Conservation (phyloP, 2,329 filamentous ascomycete species). For the Arthroderma sp. region DNA sequence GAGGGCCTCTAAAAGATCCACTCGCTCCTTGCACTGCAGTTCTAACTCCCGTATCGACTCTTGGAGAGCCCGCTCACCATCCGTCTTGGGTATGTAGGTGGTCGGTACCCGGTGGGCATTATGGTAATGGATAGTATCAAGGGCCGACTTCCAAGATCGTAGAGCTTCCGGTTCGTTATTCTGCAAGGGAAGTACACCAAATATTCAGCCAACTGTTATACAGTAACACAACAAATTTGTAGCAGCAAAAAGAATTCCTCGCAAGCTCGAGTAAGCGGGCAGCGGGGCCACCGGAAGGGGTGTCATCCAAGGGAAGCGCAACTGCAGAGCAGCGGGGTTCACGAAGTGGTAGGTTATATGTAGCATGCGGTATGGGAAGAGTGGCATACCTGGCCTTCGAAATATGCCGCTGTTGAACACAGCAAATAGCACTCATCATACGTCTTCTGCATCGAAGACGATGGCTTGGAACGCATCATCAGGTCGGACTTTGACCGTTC, state of each 20-base stretch:
- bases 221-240: too few relatives aligned
- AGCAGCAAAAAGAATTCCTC: too few relatives aligned
- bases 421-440: conserved; percentile 94
- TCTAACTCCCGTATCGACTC: conserved; percentile 75
- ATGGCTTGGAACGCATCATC: conserved; percentile 45
- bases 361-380: too few relatives aligned
- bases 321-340: too few relatives aligned
- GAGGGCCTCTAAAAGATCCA: conserved; percentile 74
- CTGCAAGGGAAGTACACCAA: conserved; percentile 32
- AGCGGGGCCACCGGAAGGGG: too few relatives aligned
- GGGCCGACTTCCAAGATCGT: conserved; percentile 75
- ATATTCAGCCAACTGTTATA: not conserved
- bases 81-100: conserved; percentile 56
- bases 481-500: not conserved
- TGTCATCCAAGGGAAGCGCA: too few relatives aligned
- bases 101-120: conserved; percentile 61
- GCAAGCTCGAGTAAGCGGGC: too few relatives aligned
- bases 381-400: conserved; percentile 66
- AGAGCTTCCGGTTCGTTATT: conserved; percentile 85
- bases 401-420: conserved; percentile 92
- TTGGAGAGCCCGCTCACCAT: conserved; percentile 70
- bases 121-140: conserved; percentile 79
- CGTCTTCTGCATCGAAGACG: conserved; percentile 79
- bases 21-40: conserved; percentile 81
- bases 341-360: too few relatives aligned